Evolutionary conservation across 2,329 filamentous ascomycete species (phyloP).

Genomic region (Lanzia echinophila): DNA sequence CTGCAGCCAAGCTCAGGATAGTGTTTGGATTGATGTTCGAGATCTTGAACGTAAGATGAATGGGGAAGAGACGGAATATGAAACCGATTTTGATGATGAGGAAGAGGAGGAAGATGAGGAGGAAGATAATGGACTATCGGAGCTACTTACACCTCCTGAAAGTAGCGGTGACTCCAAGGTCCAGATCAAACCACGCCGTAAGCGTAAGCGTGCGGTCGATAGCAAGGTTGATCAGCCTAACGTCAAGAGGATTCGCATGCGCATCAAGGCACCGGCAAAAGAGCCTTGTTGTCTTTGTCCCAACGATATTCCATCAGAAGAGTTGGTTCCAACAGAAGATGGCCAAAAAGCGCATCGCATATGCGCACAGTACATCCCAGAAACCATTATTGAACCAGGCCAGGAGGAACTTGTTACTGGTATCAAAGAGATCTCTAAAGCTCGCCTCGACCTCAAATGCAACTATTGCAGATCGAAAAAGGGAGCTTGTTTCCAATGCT

Average conservation of each 20-base stretch:
- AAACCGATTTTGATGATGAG: constrained; percentile 68
- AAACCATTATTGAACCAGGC: constrained; percentile 71
- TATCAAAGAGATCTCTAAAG: constrained; percentile 74
- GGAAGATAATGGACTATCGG: constrained; percentile 54
- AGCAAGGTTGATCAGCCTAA: constrained; percentile 31
- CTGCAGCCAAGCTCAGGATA: constrained; percentile 90
- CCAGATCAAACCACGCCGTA: constrained; percentile 45
- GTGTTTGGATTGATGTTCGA: constrained; percentile 95
- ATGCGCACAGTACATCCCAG: constrained; percentile 85
- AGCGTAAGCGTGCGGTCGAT: constrained; percentile 58
- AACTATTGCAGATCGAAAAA: constrained; percentile 90
- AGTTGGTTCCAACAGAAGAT: constrained; percentile 81
- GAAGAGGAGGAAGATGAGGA: constrained; percentile 60
- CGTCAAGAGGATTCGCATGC: constrained; percentile 72
- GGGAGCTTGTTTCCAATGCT: constrained; percentile 96
- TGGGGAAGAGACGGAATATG: constrained; percentile 80
- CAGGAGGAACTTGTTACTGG: constrained; percentile 71
- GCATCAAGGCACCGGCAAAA: constrained; percentile 60
- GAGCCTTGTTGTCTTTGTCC: constrained; percentile 89
- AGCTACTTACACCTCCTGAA: constrained; percentile 69
- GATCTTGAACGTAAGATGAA: constrained; percentile 92
- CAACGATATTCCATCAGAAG: constrained; percentile 75
- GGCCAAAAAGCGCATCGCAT: constrained; percentile 80
- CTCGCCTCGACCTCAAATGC: constrained; percentile 85
- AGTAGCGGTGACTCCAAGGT: constrained; percentile 64